Base-by-base conservation (phyloP, 768 basidiomycete species). In the Russula ochroleuca region DNA sequence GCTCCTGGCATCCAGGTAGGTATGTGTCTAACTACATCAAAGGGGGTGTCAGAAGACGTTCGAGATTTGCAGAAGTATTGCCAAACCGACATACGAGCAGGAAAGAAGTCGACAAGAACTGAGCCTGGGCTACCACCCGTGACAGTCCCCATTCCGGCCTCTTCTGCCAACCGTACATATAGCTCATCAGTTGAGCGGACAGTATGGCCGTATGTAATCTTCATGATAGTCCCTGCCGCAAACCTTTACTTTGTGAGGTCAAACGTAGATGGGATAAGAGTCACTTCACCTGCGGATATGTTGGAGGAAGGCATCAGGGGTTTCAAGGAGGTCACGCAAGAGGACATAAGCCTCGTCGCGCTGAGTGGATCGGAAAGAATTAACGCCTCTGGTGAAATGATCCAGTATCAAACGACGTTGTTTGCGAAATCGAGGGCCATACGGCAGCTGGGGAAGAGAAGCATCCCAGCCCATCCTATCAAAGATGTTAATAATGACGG, bases 31-130 rank as follows among this genome's bases (percentile, higher is more conserved):
- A 68, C 68, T 68, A 31, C 0, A 45, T 13, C 6, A 35, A 54
- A 15, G 31, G 31, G 14, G 5, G 23, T 10, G 23, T 61, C n/a
- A 45, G 19, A 35, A 11, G 23, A 55, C 15, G 17, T 15, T 21
- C 40, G 13, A 40, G 23, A 8, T 25, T 23, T 8, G 38, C 1
- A 50, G 8, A 8, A 8, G 33, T 7, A 13, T 50, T 15, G 47
- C 10, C 13, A 48, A 38, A 35, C 21, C 23, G 55, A 70, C 74
- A 59, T 64, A 75, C 74, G 56, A 40, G 70, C 59, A 9, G 74
- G 74, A 61, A 75, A 71, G 65, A 75, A 74, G 63, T 75, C 74
- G 13, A 75, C 74, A n/a, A 74, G 69, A 59, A 71, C 68, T 11
- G 73, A 69, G 15, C 70, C 73, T 14, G 70, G 69, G 31, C 68